Conservation (phyloP, 2,329 filamentous ascomycete genomes). For the Purpureocillium lavendulum region DNA sequence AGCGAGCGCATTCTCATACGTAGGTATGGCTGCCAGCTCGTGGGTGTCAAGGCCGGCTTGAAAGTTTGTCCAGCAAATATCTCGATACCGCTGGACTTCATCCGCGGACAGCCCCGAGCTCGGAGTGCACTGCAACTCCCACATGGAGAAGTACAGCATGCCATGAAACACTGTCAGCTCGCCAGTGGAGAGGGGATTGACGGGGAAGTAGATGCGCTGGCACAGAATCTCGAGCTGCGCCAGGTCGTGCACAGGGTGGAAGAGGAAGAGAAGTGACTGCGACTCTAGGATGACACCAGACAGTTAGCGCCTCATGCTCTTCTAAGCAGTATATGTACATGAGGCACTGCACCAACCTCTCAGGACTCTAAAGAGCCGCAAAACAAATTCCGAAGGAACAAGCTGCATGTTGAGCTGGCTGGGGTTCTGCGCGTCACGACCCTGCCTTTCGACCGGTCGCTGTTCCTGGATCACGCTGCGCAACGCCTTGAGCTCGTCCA, state of each 20-base stretch:
- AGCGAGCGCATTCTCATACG: neutral
- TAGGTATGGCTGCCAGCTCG: neutral
- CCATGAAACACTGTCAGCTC: constrained; percentile 10
- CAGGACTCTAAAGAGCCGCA: neutral
- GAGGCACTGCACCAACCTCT: too few species aligned
- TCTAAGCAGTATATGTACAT: too few species aligned
- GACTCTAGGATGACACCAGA: neutral
- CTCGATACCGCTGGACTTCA: neutral
- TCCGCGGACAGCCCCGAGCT: neutral
- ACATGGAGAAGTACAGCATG: constrained; percentile 3
- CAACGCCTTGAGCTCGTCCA: neutral
- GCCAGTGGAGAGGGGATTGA: constrained; percentile 9
- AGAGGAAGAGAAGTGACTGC: constrained; percentile 6
- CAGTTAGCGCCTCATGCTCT: neutral
- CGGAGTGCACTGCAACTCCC: neutral
- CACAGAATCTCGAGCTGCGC: constrained; percentile 8
- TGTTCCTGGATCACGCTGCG: neutral
- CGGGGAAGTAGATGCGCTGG: constrained; percentile 11
- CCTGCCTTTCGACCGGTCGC: neutral
- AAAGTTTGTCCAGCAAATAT: neutral
- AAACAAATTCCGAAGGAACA: neutral
- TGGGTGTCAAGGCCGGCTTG: neutral
- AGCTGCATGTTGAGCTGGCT: neutral
- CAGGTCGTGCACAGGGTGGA: constrained; percentile 9
- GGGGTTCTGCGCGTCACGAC: neutral